Percentiles rank a stretch among this genome's conserved stretches.
Conservation (phyloP, 2,329 filamentous ascomycete genomes). For the Cladophialophora yegresii region DNA sequence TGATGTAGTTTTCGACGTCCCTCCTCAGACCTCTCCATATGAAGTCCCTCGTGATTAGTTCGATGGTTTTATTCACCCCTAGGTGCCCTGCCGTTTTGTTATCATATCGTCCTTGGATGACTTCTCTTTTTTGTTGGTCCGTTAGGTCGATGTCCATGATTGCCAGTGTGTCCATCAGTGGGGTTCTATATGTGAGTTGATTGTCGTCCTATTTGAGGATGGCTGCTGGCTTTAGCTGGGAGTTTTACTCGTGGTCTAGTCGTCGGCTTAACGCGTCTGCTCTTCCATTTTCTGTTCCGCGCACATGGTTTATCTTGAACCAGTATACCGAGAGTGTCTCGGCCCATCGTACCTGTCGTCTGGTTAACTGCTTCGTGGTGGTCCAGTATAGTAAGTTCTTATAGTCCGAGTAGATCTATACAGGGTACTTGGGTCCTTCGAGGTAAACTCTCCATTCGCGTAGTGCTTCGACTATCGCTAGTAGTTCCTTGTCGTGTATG, state of each 20-base stretch:
- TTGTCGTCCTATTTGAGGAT: constrained; percentile 11
- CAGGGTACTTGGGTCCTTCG: no score
- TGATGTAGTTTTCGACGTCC: constrained; percentile 22
- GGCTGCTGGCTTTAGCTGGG: neutral
- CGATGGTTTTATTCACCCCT: constrained; percentile 24
- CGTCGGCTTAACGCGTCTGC: constrained; percentile 10
- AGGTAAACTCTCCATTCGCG: no score
- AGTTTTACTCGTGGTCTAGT: constrained; percentile 20
- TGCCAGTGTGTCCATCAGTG: no score
- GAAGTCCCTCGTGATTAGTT: constrained; percentile 21
- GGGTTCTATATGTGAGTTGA: no score
- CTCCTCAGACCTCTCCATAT: constrained; percentile 17
- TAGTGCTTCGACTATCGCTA: no score
- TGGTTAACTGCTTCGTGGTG: no score
- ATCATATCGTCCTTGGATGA: constrained; percentile 23
- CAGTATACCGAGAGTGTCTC: no score
- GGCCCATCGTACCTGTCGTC: no score
- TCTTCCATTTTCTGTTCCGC: neutral
- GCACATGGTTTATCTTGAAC: neutral
- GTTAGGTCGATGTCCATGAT: constrained; percentile 6
- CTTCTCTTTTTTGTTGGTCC: neutral
- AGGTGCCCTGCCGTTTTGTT: constrained; percentile 5
- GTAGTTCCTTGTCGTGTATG: no score
- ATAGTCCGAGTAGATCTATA: no score
- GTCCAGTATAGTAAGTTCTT: no score